A percentile compares a stretch with the other conserved stretches of the same genome.
Conservation (phyloP, 2,329 filamentous ascomycete species). For the Colletotrichum karsti region DNA sequence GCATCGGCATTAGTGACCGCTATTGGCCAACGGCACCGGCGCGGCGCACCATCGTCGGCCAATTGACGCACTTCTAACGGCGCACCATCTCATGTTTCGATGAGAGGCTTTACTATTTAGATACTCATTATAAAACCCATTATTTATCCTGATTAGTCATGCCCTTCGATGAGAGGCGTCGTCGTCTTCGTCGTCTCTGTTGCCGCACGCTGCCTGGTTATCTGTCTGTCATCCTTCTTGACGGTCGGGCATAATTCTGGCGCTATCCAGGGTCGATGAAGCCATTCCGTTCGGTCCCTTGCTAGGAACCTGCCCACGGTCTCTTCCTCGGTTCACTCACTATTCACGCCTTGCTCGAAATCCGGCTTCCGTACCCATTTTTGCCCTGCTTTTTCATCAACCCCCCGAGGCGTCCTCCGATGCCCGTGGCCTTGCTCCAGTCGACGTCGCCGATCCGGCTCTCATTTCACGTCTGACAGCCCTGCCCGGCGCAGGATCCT, state of each 20-base stretch:
- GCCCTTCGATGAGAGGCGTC: neutral
- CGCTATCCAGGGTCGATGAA: neutral
- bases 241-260: no score
- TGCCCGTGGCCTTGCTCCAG: neutral
- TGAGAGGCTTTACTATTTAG: no score
- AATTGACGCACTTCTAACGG: neutral
- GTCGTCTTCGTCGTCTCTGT: no score
- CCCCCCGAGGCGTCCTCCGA: neutral
- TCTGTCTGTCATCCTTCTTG: no score
- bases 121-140: no score
- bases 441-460: constrained; percentile 15
- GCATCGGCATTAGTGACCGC: neutral
- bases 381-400: neutral
- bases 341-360: neutral
- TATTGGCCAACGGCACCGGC: neutral
- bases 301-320: neutral
- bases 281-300: neutral
- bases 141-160: neutral
- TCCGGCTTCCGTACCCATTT: neutral
- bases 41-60: neutral
- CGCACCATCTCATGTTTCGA: constrained; percentile 5
- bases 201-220: no score
- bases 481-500: neutral
- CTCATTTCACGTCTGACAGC: neutral
- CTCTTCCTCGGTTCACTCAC: neutral